These are phyloP conservation scores for Phenoliferia sp. DNA, from an alignment of 1,284 basidiomycete species.

Conservation along the genomic window DNA sequence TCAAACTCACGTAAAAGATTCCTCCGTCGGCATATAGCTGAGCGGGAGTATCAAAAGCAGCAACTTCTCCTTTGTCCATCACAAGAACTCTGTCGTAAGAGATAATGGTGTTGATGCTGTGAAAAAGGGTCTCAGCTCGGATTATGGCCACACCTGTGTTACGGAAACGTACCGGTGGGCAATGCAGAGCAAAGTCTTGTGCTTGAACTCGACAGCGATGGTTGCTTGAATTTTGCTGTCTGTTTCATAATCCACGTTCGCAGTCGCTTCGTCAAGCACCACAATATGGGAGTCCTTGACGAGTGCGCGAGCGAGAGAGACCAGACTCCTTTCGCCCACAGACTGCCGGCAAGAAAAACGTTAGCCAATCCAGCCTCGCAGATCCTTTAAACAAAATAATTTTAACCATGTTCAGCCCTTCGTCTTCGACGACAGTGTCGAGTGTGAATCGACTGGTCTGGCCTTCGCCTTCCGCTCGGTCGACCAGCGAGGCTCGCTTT, in stretches of 20 bases:
- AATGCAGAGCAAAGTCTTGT: slow-evolving; percentile 53
- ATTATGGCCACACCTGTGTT: neutral
- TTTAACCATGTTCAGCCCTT: slow-evolving; percentile 68
- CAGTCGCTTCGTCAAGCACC: slow-evolving; percentile 74
- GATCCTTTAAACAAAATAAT: neutral
- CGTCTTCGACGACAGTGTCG: slow-evolving; percentile 74
- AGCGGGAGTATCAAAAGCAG: slow-evolving; percentile 63
- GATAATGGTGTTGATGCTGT: slow-evolving; percentile 73
- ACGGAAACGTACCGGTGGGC: neutral
- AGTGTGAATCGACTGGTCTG: slow-evolving; percentile 54
- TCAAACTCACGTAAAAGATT: neutral
- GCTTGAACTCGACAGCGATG: slow-evolving; percentile 60
- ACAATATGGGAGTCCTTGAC: slow-evolving; percentile 70
- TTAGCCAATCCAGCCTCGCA: neutral
- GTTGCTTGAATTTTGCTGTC: slow-evolving; percentile 67
- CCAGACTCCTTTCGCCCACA: slow-evolving; percentile 61
- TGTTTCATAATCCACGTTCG: slow-evolving; percentile 70
- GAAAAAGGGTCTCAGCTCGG: neutral
- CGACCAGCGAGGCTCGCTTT: slow-evolving; percentile 41
- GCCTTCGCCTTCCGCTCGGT: slow-evolving; percentile 18
- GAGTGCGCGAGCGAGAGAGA: slow-evolving; percentile 72
- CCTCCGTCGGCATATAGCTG: slow-evolving; percentile 54
- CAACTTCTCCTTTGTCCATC: slow-evolving; percentile 65
- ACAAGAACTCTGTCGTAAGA: slow-evolving; percentile 74
- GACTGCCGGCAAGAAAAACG: slow-evolving; percentile 7